Evolutionary conservation across 2,329 filamentous ascomycete species (phyloP), one percentile per base, ranked within the genome.

Genomic region (Onygenales sp.): DNA sequence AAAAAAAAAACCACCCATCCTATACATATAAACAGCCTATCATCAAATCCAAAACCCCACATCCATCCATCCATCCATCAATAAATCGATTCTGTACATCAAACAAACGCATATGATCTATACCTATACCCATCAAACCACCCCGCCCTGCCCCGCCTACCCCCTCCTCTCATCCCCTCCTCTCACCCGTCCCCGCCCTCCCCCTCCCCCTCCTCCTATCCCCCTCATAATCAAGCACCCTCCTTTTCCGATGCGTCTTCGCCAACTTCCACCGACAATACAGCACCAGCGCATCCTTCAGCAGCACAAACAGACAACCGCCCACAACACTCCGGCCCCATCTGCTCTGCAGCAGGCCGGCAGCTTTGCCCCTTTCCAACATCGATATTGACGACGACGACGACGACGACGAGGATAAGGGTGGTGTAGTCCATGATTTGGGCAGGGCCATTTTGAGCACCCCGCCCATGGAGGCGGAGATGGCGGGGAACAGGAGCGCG

Each of bases 241-340:
- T 72, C 52, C 74, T 66, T 53, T 70, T 70, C 47, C 71, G 66
- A 62, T 77, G 74, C 39, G 69, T 67, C 56, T 75, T 71, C 0
- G 74, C 74, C 44, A 75, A 58, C 56, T 71, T 74, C 70, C 74
- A 77, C 53, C 74, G 69, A 49, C 72, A 82, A 61, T 85, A 85
- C 2, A 85, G 68, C 60, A 82, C 70, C 36, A 85, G 61, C 6
- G 78, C 79, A 66, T 85, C 83, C 67, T 92, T 93, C 51, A 95
- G 69, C 8, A 95, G 84, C 13, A 97, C 84, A 62, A 92, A 95
- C 17, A 95, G 71, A 65, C 88, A 93, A 0, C 93, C 93, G 1
- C 93, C 93, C 1, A 93, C 79, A 2, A 98, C 75, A 63, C 88
- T 96, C 53, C 93, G 79, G 1, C 90, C 93, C 89, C 93, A 97